Conservation (phyloP, 441 rosid genomes). For the Hura crepitans region DNA sequence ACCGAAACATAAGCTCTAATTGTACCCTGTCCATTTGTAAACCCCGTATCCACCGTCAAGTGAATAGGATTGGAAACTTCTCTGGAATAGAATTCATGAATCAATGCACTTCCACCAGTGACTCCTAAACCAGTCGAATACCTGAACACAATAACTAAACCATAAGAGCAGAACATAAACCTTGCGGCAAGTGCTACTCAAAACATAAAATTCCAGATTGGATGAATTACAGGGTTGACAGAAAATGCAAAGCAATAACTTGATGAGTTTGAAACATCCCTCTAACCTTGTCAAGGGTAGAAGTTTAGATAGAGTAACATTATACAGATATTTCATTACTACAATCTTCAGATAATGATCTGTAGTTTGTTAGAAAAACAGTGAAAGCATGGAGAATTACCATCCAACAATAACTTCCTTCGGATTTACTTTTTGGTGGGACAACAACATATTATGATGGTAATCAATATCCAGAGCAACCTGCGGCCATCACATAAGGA, state of each 20-base stretch:
- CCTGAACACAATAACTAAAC: conserved; percentile 38
- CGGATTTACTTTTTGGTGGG: conserved; percentile 86
- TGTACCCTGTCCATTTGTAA: conserved; percentile 68
- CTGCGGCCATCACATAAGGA: conserved; percentile 33
- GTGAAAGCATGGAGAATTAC: conserved; percentile 35
- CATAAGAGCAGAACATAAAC: not conserved
- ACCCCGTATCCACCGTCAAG: conserved; percentile 78
- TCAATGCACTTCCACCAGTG: conserved; percentile 80
- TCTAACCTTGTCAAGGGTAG: not conserved
- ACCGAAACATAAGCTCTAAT: conserved; percentile 72
- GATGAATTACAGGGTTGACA: not conserved
- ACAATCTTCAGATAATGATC: not conserved
- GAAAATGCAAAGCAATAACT: not conserved
- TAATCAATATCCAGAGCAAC: conserved; percentile 94
- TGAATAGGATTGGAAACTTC: conserved; percentile 87
- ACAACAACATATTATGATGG: conserved; percentile 81
- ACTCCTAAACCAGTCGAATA: conserved; percentile 92
- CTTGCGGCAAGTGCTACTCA: not conserved
- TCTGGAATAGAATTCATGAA: conserved; percentile 86
- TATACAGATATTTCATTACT: not conserved
- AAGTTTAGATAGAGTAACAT: not conserved
- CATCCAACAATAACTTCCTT: conserved; percentile 96
- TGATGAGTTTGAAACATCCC: not conserved
- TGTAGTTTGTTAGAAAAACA: not conserved
- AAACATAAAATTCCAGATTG: not conserved